A percentile compares a stretch with the other conserved stretches of the same genome.
These are phyloP conservation scores for Tulasnella sp. DNA, from an alignment of 768 basidiomycete genomes.

Conservation along the genomic window DNA sequence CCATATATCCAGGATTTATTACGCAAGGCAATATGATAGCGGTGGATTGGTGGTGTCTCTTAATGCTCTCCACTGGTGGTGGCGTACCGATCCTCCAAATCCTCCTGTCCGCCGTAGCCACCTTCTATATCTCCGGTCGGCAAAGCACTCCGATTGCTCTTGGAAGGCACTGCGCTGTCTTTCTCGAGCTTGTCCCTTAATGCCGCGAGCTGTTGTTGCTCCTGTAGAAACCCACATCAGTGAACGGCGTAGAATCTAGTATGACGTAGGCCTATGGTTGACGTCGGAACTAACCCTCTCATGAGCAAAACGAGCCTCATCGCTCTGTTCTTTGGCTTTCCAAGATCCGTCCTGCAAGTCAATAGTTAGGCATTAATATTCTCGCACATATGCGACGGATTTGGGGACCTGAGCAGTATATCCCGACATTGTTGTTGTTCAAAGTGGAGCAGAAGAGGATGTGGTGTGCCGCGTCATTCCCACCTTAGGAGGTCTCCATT, in stretches of 20 bases:
- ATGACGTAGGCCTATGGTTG: not conserved
- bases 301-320: constrained; percentile 12
- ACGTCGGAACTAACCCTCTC: not conserved
- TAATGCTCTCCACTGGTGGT: constrained; percentile 20
- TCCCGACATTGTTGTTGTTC: no score
- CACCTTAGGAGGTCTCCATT: no score
- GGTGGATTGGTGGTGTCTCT: no score
- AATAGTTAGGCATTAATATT: no score
- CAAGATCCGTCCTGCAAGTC: constrained; percentile 11
- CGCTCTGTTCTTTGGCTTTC: constrained; percentile 17
- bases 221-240: not conserved
- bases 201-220: constrained; percentile 18
- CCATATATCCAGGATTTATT: no score
- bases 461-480: no score
- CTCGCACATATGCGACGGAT: no score
- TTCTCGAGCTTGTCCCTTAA: not conserved
- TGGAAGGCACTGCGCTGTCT: not conserved
- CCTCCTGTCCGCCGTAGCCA: constrained; percentile 20
- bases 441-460: not conserved
- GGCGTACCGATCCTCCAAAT: constrained; percentile 21
- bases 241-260: not conserved
- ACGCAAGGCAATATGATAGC: no score
- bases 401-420: no score
- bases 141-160: not conserved
- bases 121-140: constrained; percentile 19